Percentiles rank a stretch among this genome's conserved stretches.
These are phyloP conservation scores for Nigrospora oryzae DNA, from an alignment of 2,329 filamentous ascomycete genomes.

Conservation along the genomic window DNA sequence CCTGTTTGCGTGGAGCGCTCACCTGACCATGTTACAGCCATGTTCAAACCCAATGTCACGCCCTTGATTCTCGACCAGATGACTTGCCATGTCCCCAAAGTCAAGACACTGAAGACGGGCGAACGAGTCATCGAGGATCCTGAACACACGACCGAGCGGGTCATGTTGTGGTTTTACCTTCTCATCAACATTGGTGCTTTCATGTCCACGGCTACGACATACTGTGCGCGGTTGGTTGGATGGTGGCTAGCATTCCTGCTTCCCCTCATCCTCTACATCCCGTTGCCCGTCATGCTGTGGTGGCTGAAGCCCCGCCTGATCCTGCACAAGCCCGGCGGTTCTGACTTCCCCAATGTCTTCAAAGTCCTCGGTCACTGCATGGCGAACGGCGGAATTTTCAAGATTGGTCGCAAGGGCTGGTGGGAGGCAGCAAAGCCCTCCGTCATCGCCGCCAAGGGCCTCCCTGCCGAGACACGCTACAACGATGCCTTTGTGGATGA, in stretches of 20 bases:
- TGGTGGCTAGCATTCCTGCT: conserved; percentile 40
- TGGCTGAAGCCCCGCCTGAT: conserved; percentile 32
- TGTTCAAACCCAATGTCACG: conserved; percentile 67
- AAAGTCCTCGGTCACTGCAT: conserved; percentile 27
- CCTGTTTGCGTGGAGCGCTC: neutral
- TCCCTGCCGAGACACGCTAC: conserved; percentile 33
- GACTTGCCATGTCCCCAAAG: conserved; percentile 41
- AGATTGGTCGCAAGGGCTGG: conserved; percentile 35
- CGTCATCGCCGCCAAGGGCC: conserved; percentile 32
- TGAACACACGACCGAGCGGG: conserved; percentile 53
- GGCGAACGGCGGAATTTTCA: conserved; percentile 25
- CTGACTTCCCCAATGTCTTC: conserved; percentile 34
- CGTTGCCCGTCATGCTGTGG: conserved; percentile 30
- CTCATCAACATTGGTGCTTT: conserved; percentile 47
- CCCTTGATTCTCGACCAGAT: conserved; percentile 63
- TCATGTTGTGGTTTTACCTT: conserved; percentile 57
- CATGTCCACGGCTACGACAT: conserved; percentile 41
- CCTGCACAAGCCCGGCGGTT: conserved; percentile 34
- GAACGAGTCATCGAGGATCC: conserved; percentile 63
- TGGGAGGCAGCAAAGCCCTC: conserved; percentile 54
- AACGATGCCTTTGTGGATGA: conserved; percentile 63
- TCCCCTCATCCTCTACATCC: conserved; percentile 33
- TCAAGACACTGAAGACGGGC: conserved; percentile 42
- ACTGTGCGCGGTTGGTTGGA: conserved; percentile 41
- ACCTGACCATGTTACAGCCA: conserved; percentile 12